These are phyloP conservation scores for Dothideomycetes sp. DNA, from an alignment of 2,329 filamentous ascomycete genomes.

Conservation along the genomic window DNA sequence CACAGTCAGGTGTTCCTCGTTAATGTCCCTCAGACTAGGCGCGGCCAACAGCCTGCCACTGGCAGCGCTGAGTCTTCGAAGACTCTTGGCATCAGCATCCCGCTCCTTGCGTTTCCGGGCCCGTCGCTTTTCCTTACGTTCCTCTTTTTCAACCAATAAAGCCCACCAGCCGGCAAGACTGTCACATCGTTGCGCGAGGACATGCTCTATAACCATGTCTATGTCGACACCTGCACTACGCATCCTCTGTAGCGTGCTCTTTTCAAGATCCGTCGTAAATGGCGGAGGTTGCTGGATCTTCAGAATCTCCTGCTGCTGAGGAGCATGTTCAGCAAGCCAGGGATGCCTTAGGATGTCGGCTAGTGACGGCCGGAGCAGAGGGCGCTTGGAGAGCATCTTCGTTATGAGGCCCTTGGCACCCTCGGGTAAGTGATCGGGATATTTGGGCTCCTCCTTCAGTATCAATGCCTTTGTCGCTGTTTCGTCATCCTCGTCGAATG, in stretches of 20 bases:
- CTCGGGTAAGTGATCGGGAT: constrained; percentile 65
- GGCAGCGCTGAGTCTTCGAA: constrained; percentile 75
- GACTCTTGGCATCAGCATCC: constrained; percentile 68
- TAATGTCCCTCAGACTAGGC: constrained; percentile 58
- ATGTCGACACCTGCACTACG: constrained; percentile 87
- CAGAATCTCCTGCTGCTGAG: constrained; percentile 79
- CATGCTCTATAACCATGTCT: constrained; percentile 88
- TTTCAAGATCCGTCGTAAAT: constrained; percentile 78
- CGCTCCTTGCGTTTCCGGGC: constrained; percentile 78
- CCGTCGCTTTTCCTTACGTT: constrained; percentile 68
- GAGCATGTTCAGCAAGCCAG: constrained; percentile 78
- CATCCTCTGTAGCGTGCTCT: constrained; percentile 86
- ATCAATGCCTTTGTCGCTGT: constrained; percentile 76
- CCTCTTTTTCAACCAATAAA: constrained; percentile 84
- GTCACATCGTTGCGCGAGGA: constrained; percentile 81
- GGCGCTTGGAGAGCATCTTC: constrained; percentile 78
- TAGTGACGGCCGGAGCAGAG: constrained; percentile 68
- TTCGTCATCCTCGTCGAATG: constrained; percentile 96
- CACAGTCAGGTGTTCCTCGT: constrained; percentile 51
- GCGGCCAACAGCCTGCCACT: constrained; percentile 77
- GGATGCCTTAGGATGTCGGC: constrained; percentile 79
- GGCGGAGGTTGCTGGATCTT: constrained; percentile 69
- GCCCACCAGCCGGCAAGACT: constrained; percentile 93
- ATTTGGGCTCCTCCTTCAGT: constrained; percentile 73
- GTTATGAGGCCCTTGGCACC: constrained; percentile 71